Base-by-base conservation (phyloP, 1,139 yeast species). In the Kurtzmaniella natalensis region DNA sequence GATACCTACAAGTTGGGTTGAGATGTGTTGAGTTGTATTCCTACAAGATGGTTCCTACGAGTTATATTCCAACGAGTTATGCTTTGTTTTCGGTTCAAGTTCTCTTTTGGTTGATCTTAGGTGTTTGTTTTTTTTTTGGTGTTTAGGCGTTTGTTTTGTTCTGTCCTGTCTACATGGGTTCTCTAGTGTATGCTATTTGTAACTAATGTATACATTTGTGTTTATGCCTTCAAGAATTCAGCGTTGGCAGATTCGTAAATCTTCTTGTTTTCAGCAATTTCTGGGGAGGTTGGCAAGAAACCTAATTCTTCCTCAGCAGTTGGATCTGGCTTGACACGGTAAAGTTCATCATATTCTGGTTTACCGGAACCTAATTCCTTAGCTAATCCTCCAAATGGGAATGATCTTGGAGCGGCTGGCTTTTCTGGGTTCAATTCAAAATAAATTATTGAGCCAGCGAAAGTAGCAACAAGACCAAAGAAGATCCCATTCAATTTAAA, bases 361-460 rank as follows among this genome's bases (percentile, higher is more conserved):
- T 59, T 64, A 30, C 69, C 69, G 6, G 88, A 83, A 38, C 94
- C 94, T 46, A 84, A 68, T 41, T 75, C 83, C 55, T 68, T 73
- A 50, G 86, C 84, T 45, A 85, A 70, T 5, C 95, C 95, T 39
- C 76, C 83, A 46, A 70, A 70, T 30, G 94, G 94, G 56, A 70
- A 85, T 25, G 80, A 72, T 61, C 94, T 73, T 37, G 87, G 87
- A 65, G 76, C 76, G 34, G 86, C 88, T 31, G 83, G 83, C 55
- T 81, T 76, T 45, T 78, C 89, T 24, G 92, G 92, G 59, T 78
- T 77, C 49, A 78, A 69, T 45, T 74, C 70, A 49, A 76, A 76
- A 48, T 61, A 67, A 57, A 74, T 72, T 47, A 81, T 65, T 24
- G 66, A 44, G 22, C 71, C 71, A 28, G 77, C 78, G 53, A 81